Base-by-base conservation (phyloP, 2,329 filamentous ascomycete genomes). In the Aspergillus versicolor region DNA sequence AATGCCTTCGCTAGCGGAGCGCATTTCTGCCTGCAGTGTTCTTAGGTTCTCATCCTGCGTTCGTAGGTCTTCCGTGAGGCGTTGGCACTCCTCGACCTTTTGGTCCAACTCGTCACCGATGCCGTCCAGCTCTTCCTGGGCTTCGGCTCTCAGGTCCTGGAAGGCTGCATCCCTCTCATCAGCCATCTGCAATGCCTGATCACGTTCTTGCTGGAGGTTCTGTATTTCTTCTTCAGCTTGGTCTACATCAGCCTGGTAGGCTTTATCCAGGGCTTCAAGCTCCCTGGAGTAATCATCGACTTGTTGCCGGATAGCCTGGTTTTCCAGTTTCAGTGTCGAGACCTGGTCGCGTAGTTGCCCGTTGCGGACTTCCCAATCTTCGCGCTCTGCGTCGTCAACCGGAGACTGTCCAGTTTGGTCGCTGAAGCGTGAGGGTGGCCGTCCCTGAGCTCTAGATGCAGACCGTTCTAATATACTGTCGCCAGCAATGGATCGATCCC, bases 401-500 rank as follows among this genome's bases (percentile, higher is more conserved):
- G 77, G 77, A 1, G 88, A 89, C n/a, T 82, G 79, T 21, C 86
- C 81, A 1, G 88, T 88, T 52, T 80, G 81, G 56, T 84, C 87
- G 69, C 91, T 95, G 7, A 83, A 84, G 27, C 91, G 82, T 3
- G 92, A 96, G 19, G 84, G 84, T 1, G 91, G 86, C 54, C 92
- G 83, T 58, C 87, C 84, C 60, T 89, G 84, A 9, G 91, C 88
- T 42, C 93, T 87, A 3, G 93, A 97, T 12, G 92, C 91, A 0
- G 93, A 97, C n/a, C 94, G 86, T 59, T 97, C 94, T 32, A 97
- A 84, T 43, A 97, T 89, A 70, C 92, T 96, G 70, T 97, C 94
- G 5, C 93, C 87, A 1, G 91, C 80, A 53, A 84, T 74, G 3
- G 84, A 87, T 56, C 81, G 77, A 60, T 85, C 89, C 30, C 91